These are phyloP conservation scores for Usnea hakonensis DNA, from an alignment of 495 filamentous ascomycete species.

Conservation along the genomic window DNA sequence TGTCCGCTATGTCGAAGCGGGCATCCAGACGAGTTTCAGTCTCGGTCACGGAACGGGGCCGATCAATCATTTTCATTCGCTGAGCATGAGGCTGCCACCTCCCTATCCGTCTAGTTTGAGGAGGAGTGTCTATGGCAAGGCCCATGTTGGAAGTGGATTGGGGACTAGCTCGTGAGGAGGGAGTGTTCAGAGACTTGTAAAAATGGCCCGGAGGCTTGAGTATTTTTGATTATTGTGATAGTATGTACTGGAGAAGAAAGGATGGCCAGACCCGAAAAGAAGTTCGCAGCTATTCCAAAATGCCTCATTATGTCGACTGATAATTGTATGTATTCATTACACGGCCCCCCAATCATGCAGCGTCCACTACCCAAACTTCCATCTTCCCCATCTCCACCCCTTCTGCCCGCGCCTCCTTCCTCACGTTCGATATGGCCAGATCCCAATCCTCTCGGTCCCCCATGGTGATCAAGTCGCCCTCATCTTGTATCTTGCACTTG, in stretches of 20 bases:
- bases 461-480: slow-evolving; percentile 92
- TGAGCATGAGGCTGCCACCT: neutral
- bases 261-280: neutral
- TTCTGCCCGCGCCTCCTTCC: slow-evolving; percentile 58
- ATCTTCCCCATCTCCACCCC: slow-evolving; percentile 88
- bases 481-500: slow-evolving; percentile 77
- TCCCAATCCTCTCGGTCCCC: slow-evolving; percentile 95
- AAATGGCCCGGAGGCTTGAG: neutral
- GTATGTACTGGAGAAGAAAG: neutral
- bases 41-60: slow-evolving; percentile 79
- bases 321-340: neutral
- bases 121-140: neutral
- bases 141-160: neutral
- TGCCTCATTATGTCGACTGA: neutral
- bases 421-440: slow-evolving; percentile 63
- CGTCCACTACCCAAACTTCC: slow-evolving; percentile 54
- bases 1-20: slow-evolving; percentile 74
- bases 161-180: neutral
- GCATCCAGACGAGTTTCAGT: slow-evolving; percentile 66
- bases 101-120: neutral
- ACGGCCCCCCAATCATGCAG: neutral
- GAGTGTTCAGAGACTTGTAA: neutral
- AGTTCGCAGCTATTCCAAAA: neutral
- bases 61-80: slow-evolving; percentile 88
- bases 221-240: neutral